These are phyloP conservation scores for Penicillium sp. DNA, from an alignment of 2,329 filamentous ascomycete genomes.

Conservation along the genomic window DNA sequence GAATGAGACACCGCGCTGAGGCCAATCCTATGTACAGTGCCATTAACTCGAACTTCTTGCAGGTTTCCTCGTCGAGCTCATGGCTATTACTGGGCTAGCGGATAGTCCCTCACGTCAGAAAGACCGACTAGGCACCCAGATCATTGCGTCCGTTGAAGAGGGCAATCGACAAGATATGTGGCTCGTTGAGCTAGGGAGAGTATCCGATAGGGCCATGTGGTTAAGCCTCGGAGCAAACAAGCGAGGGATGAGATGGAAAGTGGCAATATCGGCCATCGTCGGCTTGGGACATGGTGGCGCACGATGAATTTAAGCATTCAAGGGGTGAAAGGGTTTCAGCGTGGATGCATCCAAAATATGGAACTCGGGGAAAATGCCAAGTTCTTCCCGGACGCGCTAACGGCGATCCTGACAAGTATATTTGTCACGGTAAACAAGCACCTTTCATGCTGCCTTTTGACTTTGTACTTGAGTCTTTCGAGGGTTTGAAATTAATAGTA, in stretches of 20 bases:
- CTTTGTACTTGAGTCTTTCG: too few species aligned
- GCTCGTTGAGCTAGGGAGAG: conserved; percentile 5
- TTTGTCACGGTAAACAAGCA: too few species aligned
- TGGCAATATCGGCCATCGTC: conserved; percentile 1
- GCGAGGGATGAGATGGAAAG: conserved; percentile 8
- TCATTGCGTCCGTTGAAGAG: too few species aligned
- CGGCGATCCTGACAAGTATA: too few species aligned
- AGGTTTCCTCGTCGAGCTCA: conserved; percentile 6
- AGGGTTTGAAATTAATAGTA: too few species aligned
- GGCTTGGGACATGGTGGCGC: conserved; percentile 2
- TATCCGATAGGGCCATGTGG: conserved; percentile 16
- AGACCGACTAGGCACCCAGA: too few species aligned
- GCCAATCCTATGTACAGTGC: conserved; percentile 8
- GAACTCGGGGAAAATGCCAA: too few species aligned
- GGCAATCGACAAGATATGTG: conserved; percentile 7
- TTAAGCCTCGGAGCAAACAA: conserved; percentile 7
- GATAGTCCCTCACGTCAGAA: conserved; percentile 12
- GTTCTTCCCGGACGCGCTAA: too few species aligned
- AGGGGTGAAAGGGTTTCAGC: conserved; percentile 2
- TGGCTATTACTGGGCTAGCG: conserved; percentile 1
- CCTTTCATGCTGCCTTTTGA: too few species aligned
- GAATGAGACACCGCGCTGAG: background rate
- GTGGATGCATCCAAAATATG: too few species aligned
- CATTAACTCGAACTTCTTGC: background rate
- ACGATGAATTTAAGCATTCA: conserved; percentile 6